A percentile compares a stretch with the other conserved stretches of the same genome.
Conservation (phyloP, 108 stramenopile species). For the Epithemia pelagica region DNA sequence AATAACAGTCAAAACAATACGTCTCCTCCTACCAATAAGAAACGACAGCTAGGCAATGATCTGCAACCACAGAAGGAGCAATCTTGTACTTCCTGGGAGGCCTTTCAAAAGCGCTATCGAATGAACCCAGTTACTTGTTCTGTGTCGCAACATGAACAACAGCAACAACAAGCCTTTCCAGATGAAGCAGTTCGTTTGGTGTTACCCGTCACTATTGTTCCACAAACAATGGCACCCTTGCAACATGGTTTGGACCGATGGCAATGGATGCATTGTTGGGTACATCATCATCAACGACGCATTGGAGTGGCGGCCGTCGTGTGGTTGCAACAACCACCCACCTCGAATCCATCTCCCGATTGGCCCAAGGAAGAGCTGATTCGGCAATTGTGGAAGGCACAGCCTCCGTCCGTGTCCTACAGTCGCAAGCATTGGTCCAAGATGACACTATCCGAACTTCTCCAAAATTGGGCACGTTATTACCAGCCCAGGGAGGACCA, state of each 20-base stretch:
- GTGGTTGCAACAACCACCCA: background rate
- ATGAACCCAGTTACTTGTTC: too few species aligned
- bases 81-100: too few species aligned
- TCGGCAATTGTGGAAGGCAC: background rate
- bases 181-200: background rate
- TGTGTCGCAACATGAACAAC: too few species aligned
- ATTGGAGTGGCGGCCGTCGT: background rate
- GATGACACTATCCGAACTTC: background rate
- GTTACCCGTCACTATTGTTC: background rate
- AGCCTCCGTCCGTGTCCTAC: background rate
- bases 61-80: too few species aligned
- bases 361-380: background rate
- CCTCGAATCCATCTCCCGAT: background rate
- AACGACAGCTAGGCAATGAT: too few species aligned
- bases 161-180: too few species aligned
- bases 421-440: background rate
- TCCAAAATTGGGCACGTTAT: background rate
- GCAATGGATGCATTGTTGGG: background rate
- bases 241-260: background rate
- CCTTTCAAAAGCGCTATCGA: too few species aligned
- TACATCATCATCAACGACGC: background rate
- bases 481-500: background rate
- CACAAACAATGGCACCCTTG: background rate
- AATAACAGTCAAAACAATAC: too few species aligned
- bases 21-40: too few species aligned